phyloP scores from a whole-genome alignment of 2,329 filamentous ascomycete species.

The Microsporum canis region DNA sequence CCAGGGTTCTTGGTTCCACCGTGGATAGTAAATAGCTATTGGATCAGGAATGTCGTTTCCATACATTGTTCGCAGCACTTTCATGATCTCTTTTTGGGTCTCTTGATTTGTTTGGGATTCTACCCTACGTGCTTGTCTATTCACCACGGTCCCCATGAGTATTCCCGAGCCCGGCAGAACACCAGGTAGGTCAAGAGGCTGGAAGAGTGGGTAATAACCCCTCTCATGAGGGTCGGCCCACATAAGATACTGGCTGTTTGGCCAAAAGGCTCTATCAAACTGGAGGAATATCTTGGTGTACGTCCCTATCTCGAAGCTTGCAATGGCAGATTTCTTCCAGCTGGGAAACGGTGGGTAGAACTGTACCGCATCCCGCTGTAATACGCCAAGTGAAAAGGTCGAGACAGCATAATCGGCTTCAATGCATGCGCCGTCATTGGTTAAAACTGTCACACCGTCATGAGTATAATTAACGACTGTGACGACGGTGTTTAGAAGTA shows the following conservation, averaged over 20 bases:
- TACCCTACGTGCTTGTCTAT: constrained; percentile 44
- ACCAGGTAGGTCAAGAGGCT: constrained; percentile 47
- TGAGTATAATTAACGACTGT: constrained; percentile 44
- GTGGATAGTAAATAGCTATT: constrained; percentile 49
- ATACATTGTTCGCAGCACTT: constrained; percentile 51
- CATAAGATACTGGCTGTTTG: constrained; percentile 43
- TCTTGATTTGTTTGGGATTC: constrained; percentile 49
- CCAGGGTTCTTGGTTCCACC: constrained; percentile 44
- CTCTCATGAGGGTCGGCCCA: constrained; percentile 40
- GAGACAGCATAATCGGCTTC: constrained; percentile 52
- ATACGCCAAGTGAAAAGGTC: constrained; percentile 57
- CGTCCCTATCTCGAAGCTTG: constrained; percentile 56
- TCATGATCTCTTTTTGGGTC: constrained; percentile 47
- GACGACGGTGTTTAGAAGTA: constrained; percentile 49
- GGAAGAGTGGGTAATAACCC: constrained; percentile 51
- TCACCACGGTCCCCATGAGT: constrained; percentile 53
- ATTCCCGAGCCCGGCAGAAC: constrained; percentile 54
- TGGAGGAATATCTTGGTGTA: constrained; percentile 52
- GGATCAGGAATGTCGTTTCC: constrained; percentile 49
- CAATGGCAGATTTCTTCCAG: constrained; percentile 55
- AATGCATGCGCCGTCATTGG: constrained; percentile 46
- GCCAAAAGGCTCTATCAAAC: constrained; percentile 57
- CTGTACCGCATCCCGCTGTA: constrained; percentile 49
- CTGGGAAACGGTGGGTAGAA: constrained; percentile 47
- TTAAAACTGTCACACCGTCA: constrained; percentile 43